A percentile compares a stretch with the other conserved stretches of the same genome.
phyloP scores from a whole-genome alignment of 2,329 filamentous ascomycete genomes.

The Coleophoma cylindrospora region DNA sequence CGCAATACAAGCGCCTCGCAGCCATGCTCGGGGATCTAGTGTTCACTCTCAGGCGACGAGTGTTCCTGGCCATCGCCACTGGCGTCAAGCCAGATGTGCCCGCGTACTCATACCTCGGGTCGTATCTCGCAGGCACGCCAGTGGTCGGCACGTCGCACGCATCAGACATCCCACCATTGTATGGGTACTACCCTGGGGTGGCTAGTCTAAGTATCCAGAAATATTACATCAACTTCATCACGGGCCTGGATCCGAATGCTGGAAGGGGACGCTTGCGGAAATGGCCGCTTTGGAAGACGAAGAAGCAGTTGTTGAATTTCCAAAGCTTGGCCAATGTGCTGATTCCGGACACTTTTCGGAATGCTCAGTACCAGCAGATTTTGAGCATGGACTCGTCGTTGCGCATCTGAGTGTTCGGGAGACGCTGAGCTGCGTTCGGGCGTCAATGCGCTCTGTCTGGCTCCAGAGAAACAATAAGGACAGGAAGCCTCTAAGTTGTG shows the following conservation, averaged over 20 bases:
- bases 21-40: constrained; percentile 71
- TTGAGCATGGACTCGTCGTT: no score
- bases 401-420: no score
- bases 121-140: constrained; percentile 66
- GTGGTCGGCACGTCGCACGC: constrained; percentile 73
- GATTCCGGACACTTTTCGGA: constrained; percentile 43
- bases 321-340: constrained; percentile 31
- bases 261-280: constrained; percentile 30
- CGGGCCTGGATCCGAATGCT: constrained; percentile 65
- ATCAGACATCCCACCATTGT: constrained; percentile 64
- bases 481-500: no score
- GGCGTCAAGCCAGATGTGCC: constrained; percentile 51
- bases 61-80: constrained; percentile 48
- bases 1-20: constrained; percentile 71
- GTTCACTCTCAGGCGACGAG: constrained; percentile 67
- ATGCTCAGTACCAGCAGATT: constrained; percentile 30
- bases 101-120: constrained; percentile 69
- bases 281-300: constrained; percentile 50
- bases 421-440: no score
- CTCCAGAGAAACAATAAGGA: no score
- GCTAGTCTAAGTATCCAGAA: constrained; percentile 56
- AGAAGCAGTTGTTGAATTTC: constrained; percentile 46
- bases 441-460: no score
- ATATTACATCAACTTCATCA: constrained; percentile 71
- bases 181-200: constrained; percentile 30